Conservation (phyloP, 2,329 filamentous ascomycete genomes). For the Aspergillus calidoustus region DNA sequence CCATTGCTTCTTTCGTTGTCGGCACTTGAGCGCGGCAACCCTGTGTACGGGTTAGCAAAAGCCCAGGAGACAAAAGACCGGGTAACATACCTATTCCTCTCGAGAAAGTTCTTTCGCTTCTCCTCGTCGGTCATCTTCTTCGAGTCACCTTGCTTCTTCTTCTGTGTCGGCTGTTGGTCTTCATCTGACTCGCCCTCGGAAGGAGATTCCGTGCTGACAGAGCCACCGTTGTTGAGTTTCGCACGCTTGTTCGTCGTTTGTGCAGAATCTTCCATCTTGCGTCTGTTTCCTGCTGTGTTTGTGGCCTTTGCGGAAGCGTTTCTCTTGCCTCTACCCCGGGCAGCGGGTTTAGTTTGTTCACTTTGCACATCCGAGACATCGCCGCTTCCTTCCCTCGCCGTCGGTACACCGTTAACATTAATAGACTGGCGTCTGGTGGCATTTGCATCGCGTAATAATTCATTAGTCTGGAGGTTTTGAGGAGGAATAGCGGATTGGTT, state of each 20-base stretch:
- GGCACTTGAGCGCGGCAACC: conserved; percentile 93
- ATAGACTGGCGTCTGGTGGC: conserved; percentile 48
- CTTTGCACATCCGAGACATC: conserved; percentile 75
- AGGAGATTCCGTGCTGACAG: conserved; percentile 43
- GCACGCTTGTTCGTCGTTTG: conserved; percentile 76
- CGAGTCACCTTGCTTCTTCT: conserved; percentile 58
- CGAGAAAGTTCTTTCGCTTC: conserved; percentile 97
- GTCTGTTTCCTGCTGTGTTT: conserved; percentile 65
- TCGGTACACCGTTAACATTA: conserved; percentile 53
- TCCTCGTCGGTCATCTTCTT: conserved; percentile 98
- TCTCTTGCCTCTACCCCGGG: conserved; percentile 73
- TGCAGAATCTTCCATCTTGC: conserved; percentile 76
- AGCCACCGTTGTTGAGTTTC: conserved; percentile 62
- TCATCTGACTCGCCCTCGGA: conserved; percentile 58
- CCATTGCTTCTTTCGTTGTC: conserved; percentile 99
- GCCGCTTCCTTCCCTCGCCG: conserved; percentile 70
- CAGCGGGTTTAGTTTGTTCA: conserved; percentile 65
- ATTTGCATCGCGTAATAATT: conserved; percentile 51
- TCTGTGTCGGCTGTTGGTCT: conserved; percentile 40
- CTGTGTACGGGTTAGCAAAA: conserved; percentile 56
- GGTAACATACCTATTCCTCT: conserved; percentile 83
- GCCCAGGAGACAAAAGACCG: not conserved
- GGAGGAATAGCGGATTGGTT: conserved; percentile 57
- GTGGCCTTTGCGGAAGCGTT: conserved; percentile 54
- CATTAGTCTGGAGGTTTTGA: conserved; percentile 58